Evolutionary conservation across 441 rosid genomes (phyloP), one percentile per base, ranked within the genome.

Genomic region (Gossypium gossypioides): DNA sequence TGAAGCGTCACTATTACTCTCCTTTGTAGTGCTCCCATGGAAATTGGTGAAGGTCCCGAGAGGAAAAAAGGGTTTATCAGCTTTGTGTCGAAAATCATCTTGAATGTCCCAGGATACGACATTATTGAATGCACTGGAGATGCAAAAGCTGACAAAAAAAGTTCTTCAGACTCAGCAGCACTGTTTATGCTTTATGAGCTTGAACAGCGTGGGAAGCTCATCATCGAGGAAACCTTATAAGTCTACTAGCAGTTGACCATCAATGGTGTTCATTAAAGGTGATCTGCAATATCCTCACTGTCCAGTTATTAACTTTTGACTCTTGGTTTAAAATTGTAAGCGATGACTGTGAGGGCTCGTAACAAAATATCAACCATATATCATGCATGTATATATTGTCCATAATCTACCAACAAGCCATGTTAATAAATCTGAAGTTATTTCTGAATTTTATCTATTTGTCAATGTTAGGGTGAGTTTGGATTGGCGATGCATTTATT

Each of bases 141-240:
- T 24, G 78, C 86, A 16, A 89, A 81, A 77, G 86, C 92, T 8
- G 97, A 96, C 77, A 96, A 96, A 87, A 93, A 91, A 79, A 84
- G 91, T 63, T 89, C 98, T 0, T 86, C 32, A 0, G 99, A 93
- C 81, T 87, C 96, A 15, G 99, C 99, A 12, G 91, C 91, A 3
- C 78, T 90, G 3, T 68, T 68, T 19, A 54, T 91, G 79, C 89
- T 96, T 56, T 56, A 82, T 3, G 86, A 87, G 79, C 96, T 96
- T 29, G 76, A 84, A 79, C 76, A 79, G 10, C 81, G 57, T 54
- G 89, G 93, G 46, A 80, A 75, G 42, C 56, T 93, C 40, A 74
- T 81, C 75, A 85, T 92, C 8, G 42, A 46, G 18, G 72, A 74
- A 54, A 27, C 69, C 34, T 73, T 8, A 25, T 13, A 55, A 69